Base-by-base conservation (phyloP, 2,329 filamentous ascomycete genomes). In the Cryphonectria parasitica region DNA sequence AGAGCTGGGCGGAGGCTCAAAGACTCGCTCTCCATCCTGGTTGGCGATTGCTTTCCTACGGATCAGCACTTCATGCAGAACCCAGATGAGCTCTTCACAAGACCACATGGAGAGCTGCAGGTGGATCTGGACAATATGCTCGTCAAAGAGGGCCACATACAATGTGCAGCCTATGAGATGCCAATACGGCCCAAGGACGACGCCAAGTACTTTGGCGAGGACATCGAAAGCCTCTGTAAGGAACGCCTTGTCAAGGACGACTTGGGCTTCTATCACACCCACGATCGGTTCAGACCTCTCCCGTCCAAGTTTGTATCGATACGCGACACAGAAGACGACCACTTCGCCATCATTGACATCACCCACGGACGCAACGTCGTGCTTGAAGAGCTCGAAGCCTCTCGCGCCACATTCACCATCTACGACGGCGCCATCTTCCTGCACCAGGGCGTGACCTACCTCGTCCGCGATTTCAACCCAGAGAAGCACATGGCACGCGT, bases 51-150 rank as follows among this genome's bases (percentile, higher is more conserved):
- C 74, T 97, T 96, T 74, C 90, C 95, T 2, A 94, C 93, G 0
- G 96, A 99, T 78, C 96, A 99, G 78, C 90, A 97, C 78, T 99
- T 97, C 80, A 99, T 99, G 96, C 90, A 93, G 73, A 97, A 98
- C 74, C 96, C 96, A 0, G 91, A 96, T 73, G 94, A 97, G 79
- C 91, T 99, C 34, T 95, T 98, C 80, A 96, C 92, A 0, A 93
- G 93, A 76, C 94, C 95, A 0, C 97, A 98, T 74, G 92, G 91
- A 74, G 92, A 94, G 78, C 84, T 98, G 2, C 94, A 96, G 77
- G 92, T 98, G 5, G 96, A 99, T 78, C 83, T 99, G n/a, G 87
- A 91, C 62, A 98, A 98, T 75, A 90, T 97, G 83, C 88, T 98
- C 4, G 91, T 98, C 7, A 85, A 96, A 0, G 96, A 98, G 83